These are phyloP conservation scores for Naegleria lovaniensis DNA, from an alignment of 208 protist species.

Conservation along the genomic window DNA sequence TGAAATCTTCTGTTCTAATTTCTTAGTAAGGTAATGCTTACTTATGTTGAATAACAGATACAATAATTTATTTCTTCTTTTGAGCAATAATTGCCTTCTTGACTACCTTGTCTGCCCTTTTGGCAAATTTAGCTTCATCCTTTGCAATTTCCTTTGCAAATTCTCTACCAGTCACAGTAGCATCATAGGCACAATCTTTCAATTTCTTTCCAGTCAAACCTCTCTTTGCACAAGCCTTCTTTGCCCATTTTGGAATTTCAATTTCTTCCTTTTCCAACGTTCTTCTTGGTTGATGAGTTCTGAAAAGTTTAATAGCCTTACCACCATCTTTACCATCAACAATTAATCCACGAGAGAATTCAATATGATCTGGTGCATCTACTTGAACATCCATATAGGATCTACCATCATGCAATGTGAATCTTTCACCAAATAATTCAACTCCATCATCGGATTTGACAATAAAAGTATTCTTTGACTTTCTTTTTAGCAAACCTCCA, in stretches of 20 bases:
- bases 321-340: neutral
- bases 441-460: neutral
- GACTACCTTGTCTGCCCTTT: neutral
- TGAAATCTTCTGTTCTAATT: too few relatives aligned
- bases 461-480: neutral
- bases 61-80: neutral
- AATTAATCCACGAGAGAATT: neutral
- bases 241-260: neutral
- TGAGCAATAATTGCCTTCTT: neutral
- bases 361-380: neutral
- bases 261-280: neutral
- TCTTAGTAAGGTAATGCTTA: too few relatives aligned
- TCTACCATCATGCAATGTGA: neutral
- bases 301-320: neutral
- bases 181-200: neutral
- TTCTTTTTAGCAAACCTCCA: neutral
- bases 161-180: neutral
- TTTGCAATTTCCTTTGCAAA: neutral
- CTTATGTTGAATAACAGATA: too few relatives aligned
- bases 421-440: neutral
- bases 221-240: neutral
- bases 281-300: neutral
- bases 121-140: neutral
- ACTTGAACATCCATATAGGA: neutral
- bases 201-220: neutral